A percentile compares a stretch with the other conserved stretches of the same genome.
These are phyloP conservation scores for Takakia lepidozioides DNA, from an alignment of 225 moss, liverwort and hornwort species.

Conservation along the genomic window DNA sequence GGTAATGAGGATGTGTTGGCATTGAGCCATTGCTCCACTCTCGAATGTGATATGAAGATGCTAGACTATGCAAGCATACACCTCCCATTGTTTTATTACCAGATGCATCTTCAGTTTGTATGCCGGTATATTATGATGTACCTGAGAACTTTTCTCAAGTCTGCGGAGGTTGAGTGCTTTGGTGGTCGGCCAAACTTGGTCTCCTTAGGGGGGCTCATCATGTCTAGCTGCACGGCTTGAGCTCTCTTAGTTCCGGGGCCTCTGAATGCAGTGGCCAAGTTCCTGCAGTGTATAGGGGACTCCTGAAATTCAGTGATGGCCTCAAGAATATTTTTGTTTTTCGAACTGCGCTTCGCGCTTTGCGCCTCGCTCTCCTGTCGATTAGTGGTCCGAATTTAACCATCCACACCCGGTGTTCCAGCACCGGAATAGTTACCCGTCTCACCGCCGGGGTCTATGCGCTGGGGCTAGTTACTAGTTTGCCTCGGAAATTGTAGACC, in stretches of 20 bases:
- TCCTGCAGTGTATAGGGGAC: slow-evolving; percentile 27
- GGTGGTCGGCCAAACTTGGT: slow-evolving; percentile 33
- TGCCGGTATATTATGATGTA: slow-evolving; percentile 3
- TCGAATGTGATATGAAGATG: not conserved
- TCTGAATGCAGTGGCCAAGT: slow-evolving; percentile 56
- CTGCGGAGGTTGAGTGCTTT: slow-evolving; percentile 40
- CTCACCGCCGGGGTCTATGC: too few species aligned
- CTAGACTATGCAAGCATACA: not conserved
- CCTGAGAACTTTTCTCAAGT: slow-evolving; percentile 49
- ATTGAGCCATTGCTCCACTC: too few species aligned
- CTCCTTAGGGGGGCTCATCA: slow-evolving; percentile 30
- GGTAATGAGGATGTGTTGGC: too few species aligned
- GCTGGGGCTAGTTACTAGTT: too few species aligned
- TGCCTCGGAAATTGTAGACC: too few species aligned
- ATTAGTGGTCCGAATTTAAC: too few species aligned
- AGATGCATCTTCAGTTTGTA: not conserved
- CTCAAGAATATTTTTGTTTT: too few species aligned
- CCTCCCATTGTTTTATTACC: not conserved
- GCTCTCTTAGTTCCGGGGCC: slow-evolving; percentile 59
- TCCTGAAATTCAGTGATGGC: too few species aligned
- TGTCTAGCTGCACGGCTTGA: slow-evolving; percentile 36
- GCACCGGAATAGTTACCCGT: too few species aligned
- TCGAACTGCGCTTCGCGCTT: too few species aligned
- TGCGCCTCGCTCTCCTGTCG: too few species aligned
- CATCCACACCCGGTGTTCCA: too few species aligned